Conservation (phyloP, 2,329 filamentous ascomycete species). For the Akanthomyces uredinophilus region DNA sequence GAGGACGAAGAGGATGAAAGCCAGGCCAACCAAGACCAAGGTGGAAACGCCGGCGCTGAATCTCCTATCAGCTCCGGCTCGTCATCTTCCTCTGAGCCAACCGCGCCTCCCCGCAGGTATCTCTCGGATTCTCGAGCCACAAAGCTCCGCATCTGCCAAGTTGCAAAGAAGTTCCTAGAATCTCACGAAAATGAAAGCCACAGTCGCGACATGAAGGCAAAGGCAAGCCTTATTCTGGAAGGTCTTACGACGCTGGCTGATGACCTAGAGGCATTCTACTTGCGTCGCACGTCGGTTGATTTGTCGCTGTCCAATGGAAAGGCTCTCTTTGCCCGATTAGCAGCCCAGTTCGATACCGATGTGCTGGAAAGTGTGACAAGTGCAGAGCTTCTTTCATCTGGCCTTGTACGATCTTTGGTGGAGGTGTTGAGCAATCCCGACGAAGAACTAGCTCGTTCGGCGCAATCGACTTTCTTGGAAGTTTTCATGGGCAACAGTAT, state of each 20-base stretch:
- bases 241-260: slow-evolving; percentile 66
- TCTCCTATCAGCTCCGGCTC: slow-evolving; percentile 64
- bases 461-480: slow-evolving; percentile 79
- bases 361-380: slow-evolving; percentile 91
- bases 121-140: slow-evolving; percentile 50
- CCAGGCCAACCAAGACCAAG: slow-evolving; percentile 44
- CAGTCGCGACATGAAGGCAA: slow-evolving; percentile 68
- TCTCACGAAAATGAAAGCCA: slow-evolving; percentile 72
- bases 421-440: slow-evolving; percentile 73
- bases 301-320: slow-evolving; percentile 48
- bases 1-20: slow-evolving; percentile 49
- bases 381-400: slow-evolving; percentile 85
- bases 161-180: slow-evolving; percentile 79
- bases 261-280: slow-evolving; percentile 68
- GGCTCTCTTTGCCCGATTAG: slow-evolving; percentile 68
- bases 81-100: slow-evolving; percentile 58
- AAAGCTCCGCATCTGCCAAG: slow-evolving; percentile 61
- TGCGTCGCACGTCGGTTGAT: slow-evolving; percentile 45
- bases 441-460: slow-evolving; percentile 55
- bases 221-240: slow-evolving; percentile 69
- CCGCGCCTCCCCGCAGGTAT: slow-evolving; percentile 46
- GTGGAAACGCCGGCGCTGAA: slow-evolving; percentile 46
- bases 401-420: slow-evolving; percentile 78
- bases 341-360: slow-evolving; percentile 81
- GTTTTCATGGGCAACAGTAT: slow-evolving; percentile 81